Conservation (phyloP, 441 rosid species). For the Jatropha podagrica region DNA sequence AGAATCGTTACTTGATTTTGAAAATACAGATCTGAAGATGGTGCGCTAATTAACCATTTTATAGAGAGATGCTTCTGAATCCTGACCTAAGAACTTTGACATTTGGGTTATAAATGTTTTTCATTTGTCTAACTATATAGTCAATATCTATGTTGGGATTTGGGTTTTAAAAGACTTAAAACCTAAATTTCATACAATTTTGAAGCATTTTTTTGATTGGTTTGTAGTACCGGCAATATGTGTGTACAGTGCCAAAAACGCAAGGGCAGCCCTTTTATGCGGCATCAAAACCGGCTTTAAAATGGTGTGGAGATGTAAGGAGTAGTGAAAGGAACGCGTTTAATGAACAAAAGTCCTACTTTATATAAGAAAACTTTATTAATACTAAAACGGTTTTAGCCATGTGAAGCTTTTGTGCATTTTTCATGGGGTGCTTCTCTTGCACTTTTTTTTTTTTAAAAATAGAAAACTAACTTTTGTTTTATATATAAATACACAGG, state of each 20-base stretch:
- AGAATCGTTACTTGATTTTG: no score
- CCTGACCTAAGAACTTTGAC: slow-evolving; percentile 21
- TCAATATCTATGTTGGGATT: not conserved
- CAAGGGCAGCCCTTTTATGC: slow-evolving; percentile 47
- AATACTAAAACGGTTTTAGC: slow-evolving; percentile 48
- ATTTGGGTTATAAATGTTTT: not conserved
- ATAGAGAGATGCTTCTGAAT: slow-evolving; percentile 14
- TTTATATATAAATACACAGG: slow-evolving; percentile 36
- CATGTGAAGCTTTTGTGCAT: slow-evolving; percentile 71
- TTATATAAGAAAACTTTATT: slow-evolving; percentile 31
- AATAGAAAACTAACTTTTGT: not conserved
- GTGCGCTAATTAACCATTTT: no score
- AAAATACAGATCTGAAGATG: no score
- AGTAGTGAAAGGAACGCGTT: slow-evolving; percentile 34
- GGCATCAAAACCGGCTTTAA: slow-evolving; percentile 74
- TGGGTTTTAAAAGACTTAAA: not conserved
- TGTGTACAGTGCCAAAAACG: slow-evolving; percentile 49
- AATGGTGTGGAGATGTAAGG: slow-evolving; percentile 22
- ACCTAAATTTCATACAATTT: slow-evolving; percentile 10
- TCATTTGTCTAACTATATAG: not conserved
- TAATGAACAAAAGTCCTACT: slow-evolving; percentile 6
- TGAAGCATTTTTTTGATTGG: not conserved
- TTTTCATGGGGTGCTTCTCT: slow-evolving; percentile 52
- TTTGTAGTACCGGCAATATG: no score
- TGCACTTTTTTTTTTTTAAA: slow-evolving; percentile 28